phyloP scores from a whole-genome alignment of 805 yeast species.

The Saccharomycopsis sp. region DNA sequence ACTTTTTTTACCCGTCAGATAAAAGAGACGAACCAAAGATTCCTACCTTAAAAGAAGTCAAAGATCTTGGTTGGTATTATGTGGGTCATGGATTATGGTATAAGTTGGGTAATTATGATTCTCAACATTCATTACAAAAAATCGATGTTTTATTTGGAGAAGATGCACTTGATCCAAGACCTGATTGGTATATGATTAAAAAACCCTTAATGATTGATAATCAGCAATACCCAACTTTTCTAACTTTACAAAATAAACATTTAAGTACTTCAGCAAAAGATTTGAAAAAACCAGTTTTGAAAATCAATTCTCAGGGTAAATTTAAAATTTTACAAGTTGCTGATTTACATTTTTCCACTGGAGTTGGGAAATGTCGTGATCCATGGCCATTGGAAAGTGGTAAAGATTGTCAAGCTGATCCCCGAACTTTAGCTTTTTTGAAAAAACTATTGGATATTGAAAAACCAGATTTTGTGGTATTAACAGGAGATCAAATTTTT shows the following conservation, averaged over 20 bases:
- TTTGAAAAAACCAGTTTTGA: constrained; percentile 25
- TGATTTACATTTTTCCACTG: constrained; percentile 85
- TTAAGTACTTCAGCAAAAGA: constrained; percentile 1
- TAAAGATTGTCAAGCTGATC: constrained; percentile 66
- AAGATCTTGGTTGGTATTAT: constrained; percentile 12
- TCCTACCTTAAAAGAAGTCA: constrained; percentile 7
- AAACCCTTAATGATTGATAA: constrained; percentile 20
- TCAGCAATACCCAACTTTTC: constrained; percentile 5
- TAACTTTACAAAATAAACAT: constrained; percentile 11
- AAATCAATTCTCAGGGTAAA: constrained; percentile 32
- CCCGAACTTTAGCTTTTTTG: constrained; percentile 53
- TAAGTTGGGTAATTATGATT: constrained; percentile 34
- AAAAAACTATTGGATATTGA: constrained; percentile 59
- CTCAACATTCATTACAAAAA: constrained; percentile 35
- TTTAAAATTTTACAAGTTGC: constrained; percentile 84
- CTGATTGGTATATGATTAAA: constrained; percentile 41
- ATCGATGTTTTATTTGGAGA: constrained; percentile 53
- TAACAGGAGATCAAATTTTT: constrained; percentile 87
- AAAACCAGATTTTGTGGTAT: constrained; percentile 72
- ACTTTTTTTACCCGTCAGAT: neutral
- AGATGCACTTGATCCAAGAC: constrained; percentile 58
- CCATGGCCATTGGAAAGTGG: constrained; percentile 43
- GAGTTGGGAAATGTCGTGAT: constrained; percentile 70
- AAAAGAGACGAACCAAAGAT: constrained; percentile 1
- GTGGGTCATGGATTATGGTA: constrained; percentile 47